A percentile compares a stretch with the other conserved stretches of the same genome.
phyloP scores from a whole-genome alignment of 495 filamentous ascomycete species.

The Alectoria sarmentosa region DNA sequence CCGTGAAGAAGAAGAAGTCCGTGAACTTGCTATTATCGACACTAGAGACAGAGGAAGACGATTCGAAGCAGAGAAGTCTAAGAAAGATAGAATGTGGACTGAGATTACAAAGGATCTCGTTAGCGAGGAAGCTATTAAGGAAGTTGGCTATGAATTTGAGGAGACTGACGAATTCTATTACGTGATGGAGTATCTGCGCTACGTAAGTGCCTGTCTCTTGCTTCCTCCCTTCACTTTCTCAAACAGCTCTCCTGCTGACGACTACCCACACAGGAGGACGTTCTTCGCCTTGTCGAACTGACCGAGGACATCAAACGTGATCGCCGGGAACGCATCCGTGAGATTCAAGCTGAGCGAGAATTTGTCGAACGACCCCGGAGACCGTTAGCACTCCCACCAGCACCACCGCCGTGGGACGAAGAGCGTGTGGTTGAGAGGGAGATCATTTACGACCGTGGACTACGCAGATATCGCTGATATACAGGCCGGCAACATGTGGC shows the following conservation, averaged over 20 bases:
- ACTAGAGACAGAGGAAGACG: slow-evolving; percentile 36
- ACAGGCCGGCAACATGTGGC: neutral
- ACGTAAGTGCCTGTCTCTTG: slow-evolving; percentile 53
- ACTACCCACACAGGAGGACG: slow-evolving; percentile 60
- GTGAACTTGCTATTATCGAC: slow-evolving; percentile 32
- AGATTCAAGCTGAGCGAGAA: slow-evolving; percentile 75
- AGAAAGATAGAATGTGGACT: slow-evolving; percentile 76
- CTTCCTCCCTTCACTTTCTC: slow-evolving; percentile 13
- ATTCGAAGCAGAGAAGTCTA: slow-evolving; percentile 35
- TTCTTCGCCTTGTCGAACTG: slow-evolving; percentile 70
- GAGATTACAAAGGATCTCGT: slow-evolving; percentile 96
- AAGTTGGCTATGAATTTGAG: slow-evolving; percentile 80
- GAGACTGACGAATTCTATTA: slow-evolving; percentile 89
- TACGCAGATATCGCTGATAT: slow-evolving; percentile 18
- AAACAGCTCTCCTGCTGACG: neutral
- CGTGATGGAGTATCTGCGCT: slow-evolving; percentile 80
- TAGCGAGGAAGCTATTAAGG: slow-evolving; percentile 76
- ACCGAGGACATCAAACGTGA: slow-evolving; percentile 74
- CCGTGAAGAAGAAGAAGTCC: slow-evolving; percentile 36
- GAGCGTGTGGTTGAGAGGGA: slow-evolving; percentile 54
- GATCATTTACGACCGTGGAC: slow-evolving; percentile 43
- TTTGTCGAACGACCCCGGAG: slow-evolving; percentile 31
- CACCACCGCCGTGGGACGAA: slow-evolving; percentile 38
- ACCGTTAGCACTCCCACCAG: slow-evolving; percentile 25
- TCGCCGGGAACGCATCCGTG: slow-evolving; percentile 67